Percentiles rank a stretch among this genome's conserved stretches.
Evolutionary conservation across 2,329 filamentous ascomycete species (phyloP).

Genomic region (Eurotiales sp.): DNA sequence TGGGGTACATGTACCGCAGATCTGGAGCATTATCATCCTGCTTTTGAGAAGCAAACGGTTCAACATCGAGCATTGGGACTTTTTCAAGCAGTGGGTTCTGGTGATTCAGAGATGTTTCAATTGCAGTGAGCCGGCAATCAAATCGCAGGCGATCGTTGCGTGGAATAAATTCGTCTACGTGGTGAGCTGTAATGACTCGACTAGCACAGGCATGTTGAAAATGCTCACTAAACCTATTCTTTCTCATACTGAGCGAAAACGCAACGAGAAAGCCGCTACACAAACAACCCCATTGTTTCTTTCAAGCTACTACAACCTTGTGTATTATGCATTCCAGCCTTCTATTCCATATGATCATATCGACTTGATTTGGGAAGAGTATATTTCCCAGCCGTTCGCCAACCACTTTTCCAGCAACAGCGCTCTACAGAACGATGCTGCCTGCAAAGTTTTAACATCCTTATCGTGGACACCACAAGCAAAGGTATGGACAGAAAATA

Average conservation of each 20-base stretch:
- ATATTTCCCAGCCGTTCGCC: slow-evolving; percentile 62
- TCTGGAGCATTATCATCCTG: slow-evolving; percentile 81
- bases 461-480: slow-evolving; percentile 53
- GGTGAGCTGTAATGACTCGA: slow-evolving; percentile 61
- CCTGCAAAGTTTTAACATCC: slow-evolving; percentile 67
- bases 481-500: slow-evolving; percentile 70
- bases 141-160: slow-evolving; percentile 72
- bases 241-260: slow-evolving; percentile 65
- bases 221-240: slow-evolving; percentile 66
- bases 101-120: slow-evolving; percentile 84
- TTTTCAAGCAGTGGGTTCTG: slow-evolving; percentile 69
- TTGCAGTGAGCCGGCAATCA: slow-evolving; percentile 65
- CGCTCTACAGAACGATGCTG: slow-evolving; percentile 54
- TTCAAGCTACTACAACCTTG: slow-evolving; percentile 71
- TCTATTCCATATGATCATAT: slow-evolving; percentile 61
- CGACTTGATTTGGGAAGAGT: slow-evolving; percentile 74
- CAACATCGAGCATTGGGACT: slow-evolving; percentile 64
- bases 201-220: slow-evolving; percentile 53
- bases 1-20: slow-evolving; percentile 69
- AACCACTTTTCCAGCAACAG: slow-evolving; percentile 51
- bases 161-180: slow-evolving; percentile 83
- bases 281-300: slow-evolving; percentile 58
- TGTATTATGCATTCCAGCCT: slow-evolving; percentile 79
- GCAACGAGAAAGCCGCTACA: slow-evolving; percentile 45
- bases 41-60: slow-evolving; percentile 63